Evolutionary conservation across 352 stramenopile genomes (phyloP), one percentile per base, ranked within the genome.

Genomic region (Phytophthora tubulina): DNA sequence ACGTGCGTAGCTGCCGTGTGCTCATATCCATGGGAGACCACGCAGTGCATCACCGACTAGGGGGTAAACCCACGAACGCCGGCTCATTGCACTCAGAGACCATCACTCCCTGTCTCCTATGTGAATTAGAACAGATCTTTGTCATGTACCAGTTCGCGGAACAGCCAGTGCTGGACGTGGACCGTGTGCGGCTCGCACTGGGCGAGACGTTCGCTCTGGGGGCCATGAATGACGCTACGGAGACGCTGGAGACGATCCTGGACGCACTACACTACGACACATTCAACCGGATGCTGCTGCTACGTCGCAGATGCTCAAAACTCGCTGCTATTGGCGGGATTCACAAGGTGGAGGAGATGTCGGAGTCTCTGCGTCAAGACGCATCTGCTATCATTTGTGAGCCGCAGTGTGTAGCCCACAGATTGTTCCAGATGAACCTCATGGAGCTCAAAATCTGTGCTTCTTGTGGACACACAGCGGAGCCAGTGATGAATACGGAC

Each of bases 381-480:
- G 85, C 83, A 30, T 84, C 76, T 11, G 67, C 85, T 11, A 93
- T 92, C 67, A 78, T 90, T 17, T 96, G 88, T 45, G 86, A 93
- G 62, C 88, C 88, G 48, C 84, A 92, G 64, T 96, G 88, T 55
- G 83, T 96, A 27, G 86, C 86, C 30, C 88, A 96, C 60, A 62
- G 91, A 66, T 69, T 96, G 6, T 96, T 96, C 76, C 86, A 96
- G 69, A 93, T 93, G 86, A 92, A 94, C 59, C 76, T 96, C 56
- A 93, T 96, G 86, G 88, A 96, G 68, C 80, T 94, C 21, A 83
- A 84, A 60, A 78, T 80, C 45, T 96, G 88, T 61, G 46, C 65
- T 5, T 70, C 77, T 30, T 96, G 88, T 59, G 76, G 73, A 6
- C 81, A 87, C 46, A 94, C 87, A 14, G 75, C 78, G 10, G 88